phyloP scores from a whole-genome alignment of 768 basidiomycete genomes.

The Amanita exitialis region DNA sequence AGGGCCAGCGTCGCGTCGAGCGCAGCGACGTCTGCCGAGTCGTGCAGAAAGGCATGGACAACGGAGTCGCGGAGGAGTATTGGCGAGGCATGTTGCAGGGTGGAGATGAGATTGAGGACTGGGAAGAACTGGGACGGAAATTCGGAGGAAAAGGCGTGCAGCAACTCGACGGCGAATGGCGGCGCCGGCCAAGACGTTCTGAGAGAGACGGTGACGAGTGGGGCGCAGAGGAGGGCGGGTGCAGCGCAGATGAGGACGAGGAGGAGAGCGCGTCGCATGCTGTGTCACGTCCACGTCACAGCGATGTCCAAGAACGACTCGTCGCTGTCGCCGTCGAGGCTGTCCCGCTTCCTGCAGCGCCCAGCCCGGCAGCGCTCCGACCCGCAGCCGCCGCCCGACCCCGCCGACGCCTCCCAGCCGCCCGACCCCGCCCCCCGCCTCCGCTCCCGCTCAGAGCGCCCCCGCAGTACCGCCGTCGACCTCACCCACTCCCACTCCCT shows the following conservation, averaged over 20 bases:
- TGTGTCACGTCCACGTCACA: too few species aligned
- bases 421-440: conserved; percentile 20
- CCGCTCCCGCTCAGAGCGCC: conserved; percentile 48
- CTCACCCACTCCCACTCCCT: conserved; percentile 21
- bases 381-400: neutral
- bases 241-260: neutral
- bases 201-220: conserved; percentile 41
- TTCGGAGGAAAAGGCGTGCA: conserved; percentile 42
- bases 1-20: conserved; percentile 69
- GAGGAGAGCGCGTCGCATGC: neutral
- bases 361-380: neutral
- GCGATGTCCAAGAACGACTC: neutral
- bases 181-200: conserved; percentile 61
- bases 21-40: conserved; percentile 38
- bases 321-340: neutral
- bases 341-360: neutral
- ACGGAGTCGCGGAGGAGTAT: conserved; percentile 45
- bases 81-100: conserved; percentile 24
- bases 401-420: too few species aligned
- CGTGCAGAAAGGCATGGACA: conserved; percentile 39
- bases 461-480: conserved; percentile 33
- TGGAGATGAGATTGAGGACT: conserved; percentile 53
- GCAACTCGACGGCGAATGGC: conserved; percentile 49
- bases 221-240: neutral
- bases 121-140: conserved; percentile 68